Evolutionary conservation across 2,329 filamentous ascomycete genomes (phyloP).

Genomic region (Sporothrix phasma): DNA sequence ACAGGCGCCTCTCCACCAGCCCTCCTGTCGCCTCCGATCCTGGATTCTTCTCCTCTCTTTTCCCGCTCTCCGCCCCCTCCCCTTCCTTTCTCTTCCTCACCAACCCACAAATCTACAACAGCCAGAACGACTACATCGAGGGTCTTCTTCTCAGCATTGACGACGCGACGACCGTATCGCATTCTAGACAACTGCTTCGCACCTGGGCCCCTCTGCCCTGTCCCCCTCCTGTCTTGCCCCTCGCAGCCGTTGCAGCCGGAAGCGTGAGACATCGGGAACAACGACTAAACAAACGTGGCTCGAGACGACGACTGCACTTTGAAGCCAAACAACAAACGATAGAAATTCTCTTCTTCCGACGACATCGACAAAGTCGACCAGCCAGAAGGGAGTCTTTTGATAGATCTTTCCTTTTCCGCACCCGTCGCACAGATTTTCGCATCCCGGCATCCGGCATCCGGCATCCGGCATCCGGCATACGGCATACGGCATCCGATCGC

Average conservation of each 20-base stretch:
- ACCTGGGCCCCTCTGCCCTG: not conserved
- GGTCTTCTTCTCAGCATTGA: not conserved
- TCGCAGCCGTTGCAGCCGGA: not conserved
- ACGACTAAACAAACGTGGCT: not conserved
- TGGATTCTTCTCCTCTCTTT: not conserved
- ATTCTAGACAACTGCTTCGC: not conserved
- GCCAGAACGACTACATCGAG: not conserved
- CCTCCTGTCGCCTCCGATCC: slow-evolving; percentile 3
- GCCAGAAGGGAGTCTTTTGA: not conserved
- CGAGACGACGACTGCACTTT: not conserved
- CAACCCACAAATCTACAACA: not conserved
- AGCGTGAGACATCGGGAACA: not conserved
- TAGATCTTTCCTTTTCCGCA: not conserved
- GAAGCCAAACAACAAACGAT: not conserved
- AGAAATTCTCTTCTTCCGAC: not conserved
- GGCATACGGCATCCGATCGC: too few relatives aligned
- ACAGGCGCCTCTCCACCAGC: not conserved
- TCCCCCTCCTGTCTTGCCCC: not conserved
- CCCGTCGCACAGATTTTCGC: not conserved
- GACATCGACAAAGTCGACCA: not conserved
- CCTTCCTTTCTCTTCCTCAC: not conserved
- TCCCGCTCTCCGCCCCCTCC: not conserved
- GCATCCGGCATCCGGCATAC: not conserved
- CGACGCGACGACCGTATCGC: not conserved
- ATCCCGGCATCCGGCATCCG: not conserved